Evolutionary conservation across 345 rosid species (phyloP).

Genomic region (Xanthoceras sorbifolium): DNA sequence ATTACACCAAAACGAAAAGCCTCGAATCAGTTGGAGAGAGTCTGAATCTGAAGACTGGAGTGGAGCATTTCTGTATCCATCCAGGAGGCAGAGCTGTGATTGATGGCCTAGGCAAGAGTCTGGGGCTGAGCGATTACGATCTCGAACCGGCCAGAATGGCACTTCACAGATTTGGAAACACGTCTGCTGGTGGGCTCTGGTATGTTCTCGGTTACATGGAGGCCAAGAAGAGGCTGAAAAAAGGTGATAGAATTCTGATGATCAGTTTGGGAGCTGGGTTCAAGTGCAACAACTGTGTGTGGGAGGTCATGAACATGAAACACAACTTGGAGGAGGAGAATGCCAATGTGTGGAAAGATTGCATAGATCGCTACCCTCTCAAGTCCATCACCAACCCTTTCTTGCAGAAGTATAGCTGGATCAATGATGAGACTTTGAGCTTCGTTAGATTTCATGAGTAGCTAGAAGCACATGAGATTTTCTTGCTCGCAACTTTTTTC

Average conservation of each 20-base stretch:
- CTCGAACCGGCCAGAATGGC: conserved; percentile 85
- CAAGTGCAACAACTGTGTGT: conserved; percentile 57
- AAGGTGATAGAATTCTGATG: conserved; percentile 51
- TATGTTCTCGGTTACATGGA: conserved; percentile 75
- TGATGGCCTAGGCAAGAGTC: conserved; percentile 60
- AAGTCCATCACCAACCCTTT: conserved; percentile 34
- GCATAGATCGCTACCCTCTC: conserved; percentile 38
- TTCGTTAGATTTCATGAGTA: conserved; percentile 19
- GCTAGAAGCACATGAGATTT: neutral
- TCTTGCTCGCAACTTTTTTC: too few species aligned
- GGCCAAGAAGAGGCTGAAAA: conserved; percentile 57
- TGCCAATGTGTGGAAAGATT: conserved; percentile 62
- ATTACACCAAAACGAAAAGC: conserved; percentile 13
- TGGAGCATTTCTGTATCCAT: conserved; percentile 84
- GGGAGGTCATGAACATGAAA: conserved; percentile 58
- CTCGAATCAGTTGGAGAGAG: conserved; percentile 26
- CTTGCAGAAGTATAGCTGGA: conserved; percentile 39
- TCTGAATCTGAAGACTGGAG: conserved; percentile 63
- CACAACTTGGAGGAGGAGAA: conserved; percentile 38
- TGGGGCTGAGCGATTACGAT: conserved; percentile 56
- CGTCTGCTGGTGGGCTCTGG: conserved; percentile 83
- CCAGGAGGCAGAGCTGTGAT: conserved; percentile 88
- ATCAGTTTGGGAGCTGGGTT: conserved; percentile 71
- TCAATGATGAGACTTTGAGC: conserved; percentile 34
- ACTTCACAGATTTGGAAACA: conserved; percentile 76